Evolutionary conservation across 2,329 filamentous ascomycete species (phyloP), one percentile per base, ranked within the genome.

Genomic region (Colletotrichum chrysophilum): DNA sequence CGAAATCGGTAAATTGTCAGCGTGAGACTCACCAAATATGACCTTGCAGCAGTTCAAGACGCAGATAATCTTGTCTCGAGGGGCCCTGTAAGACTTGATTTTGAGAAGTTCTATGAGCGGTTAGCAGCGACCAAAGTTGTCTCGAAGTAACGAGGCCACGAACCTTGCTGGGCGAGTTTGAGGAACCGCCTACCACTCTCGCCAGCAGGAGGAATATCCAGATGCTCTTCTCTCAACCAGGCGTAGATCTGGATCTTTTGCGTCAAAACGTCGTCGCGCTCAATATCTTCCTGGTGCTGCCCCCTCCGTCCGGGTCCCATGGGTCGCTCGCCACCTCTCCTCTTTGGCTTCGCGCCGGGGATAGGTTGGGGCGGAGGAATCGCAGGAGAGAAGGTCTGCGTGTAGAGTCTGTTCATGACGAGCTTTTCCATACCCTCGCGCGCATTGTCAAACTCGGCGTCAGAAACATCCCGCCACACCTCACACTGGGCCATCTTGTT

Each of bases 21-120:
- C 4, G 5, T 2, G 5, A 18, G 24, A 80, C 89, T 79, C 85
- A 95, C 94, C 97, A 84, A 99, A 98, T 78, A 99, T 98, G 77
- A 99, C 97, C 86, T 99, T 99, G 91, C 97, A 99, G 86, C 96
- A 98, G 85, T 99, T 99, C 71, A 99, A 87, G 61, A 98, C 95
- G 84, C 97, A 99, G 66, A 99, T 98, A 71, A 99, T 97, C 85
- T 99, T 99, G 87, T 99, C 97, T 80, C 97, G 89, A 5, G 97
- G 97, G n/a, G 97, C 97, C 79, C 97, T 92, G 82, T 99, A 99
- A 10, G 95, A 97, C 81, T 96, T 98, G 81, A 99, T 98, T 84
- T 99, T 99, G 48, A 98, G 87, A 16, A 99, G 88, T 85, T 99
- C 97, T 95, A 82, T 21, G n/a, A 36, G 61, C 7, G 32, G 80